phyloP scores from a whole-genome alignment of 1,284 basidiomycete genomes.

The Apiotrichum mycotoxinovorans region DNA sequence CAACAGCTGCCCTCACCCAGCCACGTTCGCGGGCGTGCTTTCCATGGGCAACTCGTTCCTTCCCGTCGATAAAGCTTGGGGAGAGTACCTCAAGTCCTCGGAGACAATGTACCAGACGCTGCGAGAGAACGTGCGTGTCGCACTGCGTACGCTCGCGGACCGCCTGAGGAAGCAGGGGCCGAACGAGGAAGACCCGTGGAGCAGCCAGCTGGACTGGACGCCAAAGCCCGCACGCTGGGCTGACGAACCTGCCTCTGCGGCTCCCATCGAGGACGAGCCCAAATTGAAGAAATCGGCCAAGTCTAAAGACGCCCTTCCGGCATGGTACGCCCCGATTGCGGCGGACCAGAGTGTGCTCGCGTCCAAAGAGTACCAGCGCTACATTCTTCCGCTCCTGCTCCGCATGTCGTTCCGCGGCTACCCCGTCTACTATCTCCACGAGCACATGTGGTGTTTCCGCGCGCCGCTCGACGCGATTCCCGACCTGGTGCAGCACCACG shows the following conservation, averaged over 20 bases:
- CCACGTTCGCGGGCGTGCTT: conserved; percentile 85
- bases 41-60: conserved; percentile 90
- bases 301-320: background rate
- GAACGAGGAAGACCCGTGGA: conserved; percentile 70
- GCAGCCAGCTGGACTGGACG: conserved; percentile 91
- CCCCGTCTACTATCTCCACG: conserved; percentile 42
- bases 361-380: conserved; percentile 22
- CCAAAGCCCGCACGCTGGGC: conserved; percentile 73
- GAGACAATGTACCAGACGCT: conserved; percentile 74
- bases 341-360: conserved; percentile 16
- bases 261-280: background rate
- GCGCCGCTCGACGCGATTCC: conserved; percentile 30
- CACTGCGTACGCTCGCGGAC: conserved; percentile 65
- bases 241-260: conserved; percentile 15
- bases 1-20: conserved; percentile 82
- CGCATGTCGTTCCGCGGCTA: conserved; percentile 42
- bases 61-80: conserved; percentile 86
- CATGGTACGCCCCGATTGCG: conserved; percentile 27
- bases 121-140: conserved; percentile 66
- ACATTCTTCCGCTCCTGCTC: conserved; percentile 45
- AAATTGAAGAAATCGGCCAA: background rate
- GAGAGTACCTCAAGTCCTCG: conserved; percentile 70
- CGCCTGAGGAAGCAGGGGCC: conserved; percentile 55
- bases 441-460: conserved; percentile 49
- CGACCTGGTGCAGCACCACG: conserved; percentile 31